Conservation (phyloP, 1,139 yeast genomes). For the Debaryomycetaceae sp. region DNA sequence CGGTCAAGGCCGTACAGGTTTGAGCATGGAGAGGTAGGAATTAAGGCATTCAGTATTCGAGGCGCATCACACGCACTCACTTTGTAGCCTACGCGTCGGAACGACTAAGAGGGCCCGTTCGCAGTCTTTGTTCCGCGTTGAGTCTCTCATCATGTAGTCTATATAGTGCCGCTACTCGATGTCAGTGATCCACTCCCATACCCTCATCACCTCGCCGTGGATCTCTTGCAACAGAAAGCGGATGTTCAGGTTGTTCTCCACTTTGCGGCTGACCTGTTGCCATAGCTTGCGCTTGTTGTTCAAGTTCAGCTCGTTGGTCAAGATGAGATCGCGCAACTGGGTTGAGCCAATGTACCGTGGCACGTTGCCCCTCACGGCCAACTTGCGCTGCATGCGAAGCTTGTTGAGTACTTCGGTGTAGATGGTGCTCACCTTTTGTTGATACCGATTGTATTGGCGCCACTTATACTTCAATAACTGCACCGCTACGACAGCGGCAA, state of each 20-base stretch:
- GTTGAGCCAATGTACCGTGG: slow-evolving; percentile 61
- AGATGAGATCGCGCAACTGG: slow-evolving; percentile 70
- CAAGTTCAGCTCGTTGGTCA: slow-evolving; percentile 38
- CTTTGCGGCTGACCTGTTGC: slow-evolving; percentile 52
- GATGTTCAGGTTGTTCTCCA: slow-evolving; percentile 68
- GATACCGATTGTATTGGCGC: slow-evolving; percentile 26
- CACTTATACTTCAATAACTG: slow-evolving; percentile 26
- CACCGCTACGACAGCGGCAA: slow-evolving; percentile 17
- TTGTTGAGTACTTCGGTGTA: slow-evolving; percentile 43
- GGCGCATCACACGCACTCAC: too few relatives aligned
- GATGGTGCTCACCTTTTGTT: slow-evolving; percentile 29
- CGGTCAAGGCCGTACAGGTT: slow-evolving; percentile 17
- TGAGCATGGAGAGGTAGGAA: slow-evolving; percentile 5
- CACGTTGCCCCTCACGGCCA: slow-evolving; percentile 17
- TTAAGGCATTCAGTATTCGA: too few relatives aligned
- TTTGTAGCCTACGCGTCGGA: too few relatives aligned
- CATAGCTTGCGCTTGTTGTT: slow-evolving; percentile 52
- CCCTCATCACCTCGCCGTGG: slow-evolving; percentile 83
- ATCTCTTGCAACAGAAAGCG: slow-evolving; percentile 59
- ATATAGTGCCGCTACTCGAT: slow-evolving; percentile 13
- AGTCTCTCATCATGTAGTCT: too few relatives aligned
- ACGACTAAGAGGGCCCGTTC: too few relatives aligned
- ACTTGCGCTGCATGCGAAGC: slow-evolving; percentile 35
- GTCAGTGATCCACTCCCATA: slow-evolving; percentile 84
- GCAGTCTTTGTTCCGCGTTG: too few relatives aligned